A percentile compares a stretch with the other conserved stretches of the same genome.
These are phyloP conservation scores for Chenopodium formosanum DNA, from an alignment of 148 eudicot genomes.

Conservation along the genomic window DNA sequence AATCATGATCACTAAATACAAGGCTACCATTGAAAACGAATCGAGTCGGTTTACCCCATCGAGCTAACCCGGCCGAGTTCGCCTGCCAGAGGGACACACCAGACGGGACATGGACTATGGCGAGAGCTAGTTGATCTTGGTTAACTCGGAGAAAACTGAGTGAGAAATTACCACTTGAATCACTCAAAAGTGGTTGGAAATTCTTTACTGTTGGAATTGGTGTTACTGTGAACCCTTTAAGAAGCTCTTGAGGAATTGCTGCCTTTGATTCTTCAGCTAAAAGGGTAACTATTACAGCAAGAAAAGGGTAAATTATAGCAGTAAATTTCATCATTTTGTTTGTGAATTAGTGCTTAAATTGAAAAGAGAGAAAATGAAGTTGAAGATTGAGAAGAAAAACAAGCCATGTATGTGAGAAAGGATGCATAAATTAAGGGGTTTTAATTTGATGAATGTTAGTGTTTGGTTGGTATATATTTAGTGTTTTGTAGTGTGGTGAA, in stretches of 20 bases:
- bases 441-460: no score
- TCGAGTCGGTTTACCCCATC: constrained; percentile 50
- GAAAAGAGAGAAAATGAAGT: constrained; percentile 10
- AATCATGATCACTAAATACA: constrained; percentile 46
- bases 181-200: constrained; percentile 61
- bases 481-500: neutral
- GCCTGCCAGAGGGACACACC: constrained; percentile 67
- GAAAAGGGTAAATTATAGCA: neutral
- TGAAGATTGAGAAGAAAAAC: neutral
- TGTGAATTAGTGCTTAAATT: neutral
- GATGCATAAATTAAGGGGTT: no score
- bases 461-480: no score
- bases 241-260: constrained; percentile 35
- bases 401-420: no score
- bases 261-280: constrained; percentile 24
- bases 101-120: constrained; percentile 70
- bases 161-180: constrained; percentile 67
- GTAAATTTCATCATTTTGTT: neutral
- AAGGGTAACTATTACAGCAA: neutral
- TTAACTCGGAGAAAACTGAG: constrained; percentile 71
- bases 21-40: constrained; percentile 79
- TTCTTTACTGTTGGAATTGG: constrained; percentile 47
- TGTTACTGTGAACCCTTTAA: constrained; percentile 50
- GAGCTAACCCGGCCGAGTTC: constrained; percentile 26
- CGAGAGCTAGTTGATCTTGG: constrained; percentile 50